A percentile compares a stretch with the other conserved stretches of the same genome.
Evolutionary conservation across 2,329 filamentous ascomycete genomes (phyloP).

Genomic region (Diplodia corticola): DNA sequence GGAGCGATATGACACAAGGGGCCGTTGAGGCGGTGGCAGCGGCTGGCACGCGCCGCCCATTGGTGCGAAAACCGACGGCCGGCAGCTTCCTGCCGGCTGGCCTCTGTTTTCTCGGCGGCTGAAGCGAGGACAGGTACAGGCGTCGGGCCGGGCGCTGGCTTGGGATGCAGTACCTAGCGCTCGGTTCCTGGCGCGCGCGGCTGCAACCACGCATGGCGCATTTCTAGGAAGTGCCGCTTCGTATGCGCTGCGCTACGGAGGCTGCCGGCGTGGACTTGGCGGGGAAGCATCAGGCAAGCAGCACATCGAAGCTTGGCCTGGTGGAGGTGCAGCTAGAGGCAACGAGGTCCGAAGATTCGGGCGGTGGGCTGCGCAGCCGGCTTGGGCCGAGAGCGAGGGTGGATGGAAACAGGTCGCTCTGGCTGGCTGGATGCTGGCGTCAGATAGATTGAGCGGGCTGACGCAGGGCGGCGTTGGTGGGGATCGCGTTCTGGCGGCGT

Average conservation of each 20-base stretch:
- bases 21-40: neutral
- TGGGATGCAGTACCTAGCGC: neutral
- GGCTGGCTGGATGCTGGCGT: neutral
- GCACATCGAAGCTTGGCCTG: neutral
- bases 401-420: neutral
- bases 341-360: neutral
- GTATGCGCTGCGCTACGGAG: neutral
- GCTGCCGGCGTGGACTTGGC: neutral
- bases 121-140: neutral
- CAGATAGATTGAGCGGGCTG: neutral
- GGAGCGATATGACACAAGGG: neutral
- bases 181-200: slow-evolving; percentile 12
- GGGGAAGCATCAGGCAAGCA: neutral
- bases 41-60: neutral
- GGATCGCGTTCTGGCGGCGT: slow-evolving; percentile 1
- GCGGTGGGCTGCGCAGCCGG: slow-evolving; percentile 3
- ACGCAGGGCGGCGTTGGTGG: neutral
- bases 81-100: neutral
- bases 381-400: neutral
- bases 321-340: neutral
- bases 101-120: neutral
- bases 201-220: neutral
- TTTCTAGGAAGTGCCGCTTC: too few relatives aligned
- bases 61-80: slow-evolving; percentile 13
- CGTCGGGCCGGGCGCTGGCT: neutral